Conservation (phyloP, 225 moss, liverwort and hornwort species). For the Sphagnum contortum region DNA sequence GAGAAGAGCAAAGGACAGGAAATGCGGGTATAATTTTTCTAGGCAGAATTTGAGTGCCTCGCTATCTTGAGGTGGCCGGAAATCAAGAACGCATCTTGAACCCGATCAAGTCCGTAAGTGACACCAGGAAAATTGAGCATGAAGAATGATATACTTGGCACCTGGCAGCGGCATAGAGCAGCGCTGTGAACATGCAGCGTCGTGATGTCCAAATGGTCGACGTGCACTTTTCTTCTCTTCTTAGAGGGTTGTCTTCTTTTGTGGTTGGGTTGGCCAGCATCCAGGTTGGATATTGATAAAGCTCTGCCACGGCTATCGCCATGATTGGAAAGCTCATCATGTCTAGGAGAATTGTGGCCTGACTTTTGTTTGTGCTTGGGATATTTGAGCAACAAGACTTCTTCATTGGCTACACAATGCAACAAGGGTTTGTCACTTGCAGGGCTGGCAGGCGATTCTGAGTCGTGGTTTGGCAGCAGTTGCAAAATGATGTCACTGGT, state of each 20-base stretch:
- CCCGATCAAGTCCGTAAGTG: too few species aligned
- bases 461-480: not conserved
- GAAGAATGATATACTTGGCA: not conserved
- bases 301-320: not conserved
- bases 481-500: not conserved
- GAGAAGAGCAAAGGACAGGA: too few species aligned
- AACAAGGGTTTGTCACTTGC: too few species aligned
- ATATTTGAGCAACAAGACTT: not conserved
- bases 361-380: not conserved
- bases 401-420: not conserved
- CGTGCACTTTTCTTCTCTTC: slow-evolving; percentile 1
- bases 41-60: too few species aligned
- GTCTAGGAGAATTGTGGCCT: not conserved
- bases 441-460: not conserved
- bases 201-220: not conserved
- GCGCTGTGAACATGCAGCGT: slow-evolving; percentile 1
- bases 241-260: slow-evolving; percentile 1
- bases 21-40: too few species aligned
- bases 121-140: too few species aligned
- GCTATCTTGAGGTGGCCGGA: too few species aligned
- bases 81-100: too few species aligned
- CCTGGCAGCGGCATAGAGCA: slow-evolving; percentile 3
- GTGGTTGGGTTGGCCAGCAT: not conserved
- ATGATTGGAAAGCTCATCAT: not conserved
- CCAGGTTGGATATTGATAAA: not conserved